Evolutionary conservation across 2,329 filamentous ascomycete genomes (phyloP).

Genomic region (Colletotrichum sp.): DNA sequence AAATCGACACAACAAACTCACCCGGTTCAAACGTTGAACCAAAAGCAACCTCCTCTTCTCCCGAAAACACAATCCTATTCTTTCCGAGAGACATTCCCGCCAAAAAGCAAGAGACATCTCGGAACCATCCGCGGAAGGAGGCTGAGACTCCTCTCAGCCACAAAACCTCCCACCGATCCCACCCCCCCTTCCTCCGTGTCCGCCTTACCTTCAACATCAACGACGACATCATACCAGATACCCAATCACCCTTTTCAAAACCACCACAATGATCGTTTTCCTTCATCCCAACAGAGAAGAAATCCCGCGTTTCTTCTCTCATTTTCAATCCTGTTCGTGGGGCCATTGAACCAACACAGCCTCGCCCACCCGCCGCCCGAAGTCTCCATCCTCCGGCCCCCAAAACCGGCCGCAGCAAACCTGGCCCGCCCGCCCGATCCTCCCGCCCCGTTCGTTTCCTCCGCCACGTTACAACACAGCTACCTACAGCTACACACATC

Average conservation of each 20-base stretch:
- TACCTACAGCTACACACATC: neutral
- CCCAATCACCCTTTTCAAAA: neutral
- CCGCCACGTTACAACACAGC: neutral
- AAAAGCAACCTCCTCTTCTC: neutral
- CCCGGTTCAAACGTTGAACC: neutral
- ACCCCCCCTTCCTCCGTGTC: neutral
- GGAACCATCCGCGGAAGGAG: neutral
- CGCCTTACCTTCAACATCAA: neutral
- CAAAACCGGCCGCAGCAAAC: constrained; percentile 1
- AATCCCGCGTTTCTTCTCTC: neutral
- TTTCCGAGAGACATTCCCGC: neutral
- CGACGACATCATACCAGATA: neutral
- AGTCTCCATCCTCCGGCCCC: neutral
- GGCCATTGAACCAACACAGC: neutral
- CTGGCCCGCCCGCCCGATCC: neutral
- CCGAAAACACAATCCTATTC: neutral
- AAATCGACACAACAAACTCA: neutral
- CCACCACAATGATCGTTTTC: neutral
- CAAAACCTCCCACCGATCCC: neutral
- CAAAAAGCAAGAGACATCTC: neutral
- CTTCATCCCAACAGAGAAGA: neutral
- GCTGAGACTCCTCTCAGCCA: neutral
- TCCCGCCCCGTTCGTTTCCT: neutral
- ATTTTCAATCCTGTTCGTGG: neutral
- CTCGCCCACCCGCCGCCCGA: neutral